phyloP scores from a whole-genome alignment of 257 asterid species.

The Solanum paucissectum region DNA sequence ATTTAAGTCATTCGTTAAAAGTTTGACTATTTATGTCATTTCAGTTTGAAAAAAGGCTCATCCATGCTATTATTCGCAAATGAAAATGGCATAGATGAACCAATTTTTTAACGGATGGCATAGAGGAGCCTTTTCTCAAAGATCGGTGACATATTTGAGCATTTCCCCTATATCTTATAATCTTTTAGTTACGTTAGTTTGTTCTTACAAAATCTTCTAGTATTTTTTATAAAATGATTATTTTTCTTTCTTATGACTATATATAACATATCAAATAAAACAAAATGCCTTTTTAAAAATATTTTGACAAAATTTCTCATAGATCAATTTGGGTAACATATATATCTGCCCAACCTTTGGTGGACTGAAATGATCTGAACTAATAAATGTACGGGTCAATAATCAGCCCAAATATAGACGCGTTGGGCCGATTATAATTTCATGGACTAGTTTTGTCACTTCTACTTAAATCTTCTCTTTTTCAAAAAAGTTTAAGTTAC shows the following conservation, averaged over 20 bases:
- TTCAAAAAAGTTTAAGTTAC: no score
- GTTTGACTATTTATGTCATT: no score
- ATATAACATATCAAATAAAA: no score
- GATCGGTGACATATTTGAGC: no score
- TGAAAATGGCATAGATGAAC: no score
- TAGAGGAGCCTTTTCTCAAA: no score
- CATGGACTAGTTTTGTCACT: neutral
- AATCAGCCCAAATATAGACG: accelerated
- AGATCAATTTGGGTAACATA: neutral
- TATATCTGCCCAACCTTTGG: neutral
- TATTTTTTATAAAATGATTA: no score
- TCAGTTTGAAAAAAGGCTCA: accelerated
- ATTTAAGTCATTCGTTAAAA: no score
- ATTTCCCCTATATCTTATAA: no score
- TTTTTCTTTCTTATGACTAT: neutral
- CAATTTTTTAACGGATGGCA: no score
- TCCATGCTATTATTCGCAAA: no score
- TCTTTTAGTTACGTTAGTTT: neutral
- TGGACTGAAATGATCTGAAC: neutral
- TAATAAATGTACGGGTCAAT: neutral
- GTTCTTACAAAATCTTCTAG: neutral
- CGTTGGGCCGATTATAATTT: neutral
- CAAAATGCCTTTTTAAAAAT: no score
- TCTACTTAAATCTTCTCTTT: neutral
- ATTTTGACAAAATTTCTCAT: neutral